phyloP scores from a whole-genome alignment of 768 basidiomycete genomes.

The Auriscalpium vulgare region DNA sequence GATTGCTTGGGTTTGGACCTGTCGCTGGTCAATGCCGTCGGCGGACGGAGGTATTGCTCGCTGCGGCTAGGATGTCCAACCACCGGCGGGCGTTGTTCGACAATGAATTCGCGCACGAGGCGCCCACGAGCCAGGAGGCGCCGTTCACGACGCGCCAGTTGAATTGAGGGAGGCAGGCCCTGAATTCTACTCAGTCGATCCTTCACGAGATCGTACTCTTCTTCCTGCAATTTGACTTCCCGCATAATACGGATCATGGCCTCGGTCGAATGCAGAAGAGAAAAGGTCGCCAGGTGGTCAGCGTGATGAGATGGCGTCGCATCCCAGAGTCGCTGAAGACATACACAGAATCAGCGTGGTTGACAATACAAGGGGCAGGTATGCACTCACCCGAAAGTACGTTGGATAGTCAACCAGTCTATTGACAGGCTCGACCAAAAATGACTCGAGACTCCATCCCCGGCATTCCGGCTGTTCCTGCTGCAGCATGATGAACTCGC shows the following conservation, averaged over 20 bases:
- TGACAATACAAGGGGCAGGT: not conserved
- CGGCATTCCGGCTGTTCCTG: slow-evolving; percentile 44
- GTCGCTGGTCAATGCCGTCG: not conserved
- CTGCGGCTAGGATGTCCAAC: not conserved
- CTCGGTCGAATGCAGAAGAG: slow-evolving; percentile 57
- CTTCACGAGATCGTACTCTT: slow-evolving; percentile 75
- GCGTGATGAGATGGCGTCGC: slow-evolving; percentile 62
- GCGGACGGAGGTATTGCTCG: not conserved
- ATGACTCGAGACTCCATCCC: slow-evolving; percentile 56
- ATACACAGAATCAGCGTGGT: not conserved
- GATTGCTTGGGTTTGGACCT: slow-evolving; percentile 4
- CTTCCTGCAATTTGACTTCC: slow-evolving; percentile 81
- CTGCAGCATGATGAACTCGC: slow-evolving; percentile 74
- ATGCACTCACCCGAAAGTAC: slow-evolving; percentile 57
- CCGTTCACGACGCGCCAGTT: slow-evolving; percentile 66
- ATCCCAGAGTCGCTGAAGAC: slow-evolving; percentile 54
- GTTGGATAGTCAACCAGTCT: slow-evolving; percentile 64
- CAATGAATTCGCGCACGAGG: slow-evolving; percentile 39
- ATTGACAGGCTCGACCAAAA: slow-evolving; percentile 71
- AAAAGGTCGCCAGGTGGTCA: slow-evolving; percentile 63
- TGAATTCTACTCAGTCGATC: slow-evolving; percentile 48
- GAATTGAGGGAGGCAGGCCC: slow-evolving; percentile 44
- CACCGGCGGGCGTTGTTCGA: slow-evolving; percentile 2
- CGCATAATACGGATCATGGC: slow-evolving; percentile 69
- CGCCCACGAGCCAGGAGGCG: slow-evolving; percentile 62